phyloP scores from a whole-genome alignment of 2,329 filamentous ascomycete genomes.

The Coniochaeta sp. region DNA sequence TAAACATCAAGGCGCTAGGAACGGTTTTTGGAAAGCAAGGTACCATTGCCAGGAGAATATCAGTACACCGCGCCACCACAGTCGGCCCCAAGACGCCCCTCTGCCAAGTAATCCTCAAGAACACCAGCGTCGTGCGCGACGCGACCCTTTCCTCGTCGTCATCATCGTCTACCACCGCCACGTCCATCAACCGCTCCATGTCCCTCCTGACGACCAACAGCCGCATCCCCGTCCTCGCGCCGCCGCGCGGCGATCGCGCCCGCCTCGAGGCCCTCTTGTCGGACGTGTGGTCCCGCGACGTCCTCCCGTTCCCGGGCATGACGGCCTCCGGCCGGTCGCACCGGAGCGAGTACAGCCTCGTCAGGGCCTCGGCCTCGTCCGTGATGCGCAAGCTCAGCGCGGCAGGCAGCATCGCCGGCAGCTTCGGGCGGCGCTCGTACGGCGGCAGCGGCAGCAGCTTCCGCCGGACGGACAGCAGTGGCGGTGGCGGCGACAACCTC shows the following conservation, averaged over 20 bases:
- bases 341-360: slow-evolving; percentile 58
- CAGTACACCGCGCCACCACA: slow-evolving; percentile 72
- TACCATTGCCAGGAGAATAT: slow-evolving; percentile 61
- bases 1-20: slow-evolving; percentile 69
- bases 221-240: slow-evolving; percentile 62
- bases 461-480: neutral
- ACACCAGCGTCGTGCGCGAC: slow-evolving; percentile 65
- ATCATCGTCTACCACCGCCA: slow-evolving; percentile 32
- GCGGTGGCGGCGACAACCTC: neutral
- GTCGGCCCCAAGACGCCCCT: slow-evolving; percentile 60
- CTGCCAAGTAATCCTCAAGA: slow-evolving; percentile 78
- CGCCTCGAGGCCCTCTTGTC: slow-evolving; percentile 66
- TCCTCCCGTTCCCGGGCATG: slow-evolving; percentile 80
- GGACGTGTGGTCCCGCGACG: slow-evolving; percentile 79
- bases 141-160: slow-evolving; percentile 9
- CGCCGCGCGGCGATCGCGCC: slow-evolving; percentile 66
- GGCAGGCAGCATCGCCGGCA: slow-evolving; percentile 68
- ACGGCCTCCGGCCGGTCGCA: slow-evolving; percentile 43
- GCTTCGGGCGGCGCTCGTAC: slow-evolving; percentile 52
- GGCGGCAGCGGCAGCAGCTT: slow-evolving; percentile 4
- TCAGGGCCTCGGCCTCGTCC: slow-evolving; percentile 72
- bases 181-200: slow-evolving; percentile 68
- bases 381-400: slow-evolving; percentile 85
- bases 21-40: slow-evolving; percentile 68
- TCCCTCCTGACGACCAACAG: slow-evolving; percentile 66